Conservation (phyloP, 768 basidiomycete genomes). For the Pulveroboletus sp. region DNA sequence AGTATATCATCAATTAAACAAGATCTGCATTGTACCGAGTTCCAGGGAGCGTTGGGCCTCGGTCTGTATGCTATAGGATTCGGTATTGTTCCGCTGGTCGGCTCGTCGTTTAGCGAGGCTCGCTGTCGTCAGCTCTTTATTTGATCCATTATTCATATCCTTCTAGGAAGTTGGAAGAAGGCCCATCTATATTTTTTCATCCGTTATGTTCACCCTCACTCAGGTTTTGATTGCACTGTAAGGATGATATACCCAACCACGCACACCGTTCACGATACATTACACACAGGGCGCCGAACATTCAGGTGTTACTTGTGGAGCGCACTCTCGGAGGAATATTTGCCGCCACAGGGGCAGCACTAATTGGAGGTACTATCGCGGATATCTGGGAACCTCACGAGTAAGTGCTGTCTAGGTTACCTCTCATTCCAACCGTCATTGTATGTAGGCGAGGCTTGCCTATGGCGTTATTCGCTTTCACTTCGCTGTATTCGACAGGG, state of each 20-base stretch:
- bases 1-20: conserved; percentile 52
- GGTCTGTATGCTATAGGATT: conserved; percentile 56
- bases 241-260: conserved; percentile 1
- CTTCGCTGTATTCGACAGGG: conserved; percentile 53
- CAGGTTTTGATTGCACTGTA: conserved; percentile 38
- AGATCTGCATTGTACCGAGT: conserved; percentile 38
- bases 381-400: conserved; percentile 65
- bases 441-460: conserved; percentile 60
- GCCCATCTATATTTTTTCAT: conserved; percentile 54
- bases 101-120: conserved; percentile 61
- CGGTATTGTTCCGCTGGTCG: conserved; percentile 54
- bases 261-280: background rate
- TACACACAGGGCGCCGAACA: conserved; percentile 34
- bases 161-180: conserved; percentile 58
- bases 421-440: background rate
- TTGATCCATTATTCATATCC: background rate
- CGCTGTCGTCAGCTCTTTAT: background rate
- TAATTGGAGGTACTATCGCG: conserved; percentile 65
- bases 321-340: conserved; percentile 60
- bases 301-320: conserved; percentile 52
- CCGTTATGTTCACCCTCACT: conserved; percentile 45
- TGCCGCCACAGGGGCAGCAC: conserved; percentile 58
- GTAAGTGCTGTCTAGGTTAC: conserved; percentile 33
- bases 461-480: conserved; percentile 65
- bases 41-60: conserved; percentile 45